phyloP scores from a whole-genome alignment of 306 rosid genomes.

The Ammopiptanthus mongolicus region DNA sequence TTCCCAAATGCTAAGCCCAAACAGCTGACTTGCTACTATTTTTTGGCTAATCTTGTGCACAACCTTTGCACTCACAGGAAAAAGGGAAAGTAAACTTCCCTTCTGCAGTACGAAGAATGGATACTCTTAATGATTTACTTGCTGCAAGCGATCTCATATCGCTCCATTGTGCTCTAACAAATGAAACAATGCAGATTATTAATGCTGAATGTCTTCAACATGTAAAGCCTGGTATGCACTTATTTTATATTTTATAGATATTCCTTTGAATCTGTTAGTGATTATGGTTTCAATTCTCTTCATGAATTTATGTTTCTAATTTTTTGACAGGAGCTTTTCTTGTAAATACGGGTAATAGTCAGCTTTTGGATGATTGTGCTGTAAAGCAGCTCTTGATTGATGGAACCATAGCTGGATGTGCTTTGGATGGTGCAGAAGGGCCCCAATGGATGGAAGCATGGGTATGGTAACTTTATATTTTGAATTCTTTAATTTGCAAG shows the following conservation, averaged over 20 bases:
- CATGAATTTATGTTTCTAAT: constrained; percentile 15
- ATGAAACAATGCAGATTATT: constrained; percentile 85
- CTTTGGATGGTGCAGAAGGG: constrained; percentile 99
- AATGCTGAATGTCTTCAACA: constrained; percentile 92
- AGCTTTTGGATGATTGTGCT: constrained; percentile 94
- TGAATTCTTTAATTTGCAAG: neutral
- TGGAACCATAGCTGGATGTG: constrained; percentile 96
- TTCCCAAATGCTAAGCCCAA: constrained; percentile 4
- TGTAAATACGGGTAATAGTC: constrained; percentile 94
- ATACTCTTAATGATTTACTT: constrained; percentile 92
- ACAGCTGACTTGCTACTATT: neutral
- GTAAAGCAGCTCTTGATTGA: constrained; percentile 97
- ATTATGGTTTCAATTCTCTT: neutral
- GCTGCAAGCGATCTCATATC: constrained; percentile 97
- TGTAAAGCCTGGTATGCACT: constrained; percentile 73
- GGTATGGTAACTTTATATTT: constrained; percentile 51
- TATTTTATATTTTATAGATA: neutral
- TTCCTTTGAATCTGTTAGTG: neutral
- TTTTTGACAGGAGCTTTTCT: constrained; percentile 75
- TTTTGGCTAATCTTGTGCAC: constrained; percentile 20
- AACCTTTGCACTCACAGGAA: constrained; percentile 39
- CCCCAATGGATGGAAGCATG: constrained; percentile 99
- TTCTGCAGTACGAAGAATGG: constrained; percentile 92
- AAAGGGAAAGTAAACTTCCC: constrained; percentile 68
- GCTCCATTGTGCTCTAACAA: constrained; percentile 87